Conservation (phyloP, 371 early-diverging fungal species). For the Zancudomyces culisetae region DNA sequence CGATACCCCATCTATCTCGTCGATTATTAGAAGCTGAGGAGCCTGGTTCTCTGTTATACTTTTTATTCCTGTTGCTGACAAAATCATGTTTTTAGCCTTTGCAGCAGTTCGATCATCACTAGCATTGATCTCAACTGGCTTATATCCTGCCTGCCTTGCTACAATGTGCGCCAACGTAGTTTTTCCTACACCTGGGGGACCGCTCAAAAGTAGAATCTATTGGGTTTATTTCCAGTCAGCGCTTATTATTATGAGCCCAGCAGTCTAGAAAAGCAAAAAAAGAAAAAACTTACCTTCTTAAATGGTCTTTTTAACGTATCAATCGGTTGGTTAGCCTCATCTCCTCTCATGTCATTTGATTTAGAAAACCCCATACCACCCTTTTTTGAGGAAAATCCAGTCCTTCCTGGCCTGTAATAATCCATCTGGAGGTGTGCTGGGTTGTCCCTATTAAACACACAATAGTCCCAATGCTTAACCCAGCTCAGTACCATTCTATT, state of each 20-base stretch:
- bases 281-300: conserved; percentile 27
- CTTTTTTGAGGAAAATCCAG: no score
- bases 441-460: conserved; percentile 54
- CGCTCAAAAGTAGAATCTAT: conserved; percentile 64
- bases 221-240: neutral
- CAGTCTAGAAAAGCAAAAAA: neutral
- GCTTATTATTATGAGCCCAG: neutral
- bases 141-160: conserved; percentile 81
- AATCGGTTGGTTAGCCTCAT: no score
- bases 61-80: conserved; percentile 55
- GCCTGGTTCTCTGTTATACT: conserved; percentile 37
- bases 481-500: conserved; percentile 75
- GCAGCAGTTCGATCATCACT: conserved; percentile 89
- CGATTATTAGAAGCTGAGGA: conserved; percentile 78
- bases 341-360: neutral
- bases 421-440: no score
- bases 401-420: no score
- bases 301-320: conserved; percentile 44
- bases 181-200: conserved; percentile 97
- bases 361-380: neutral
- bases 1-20: conserved; percentile 92
- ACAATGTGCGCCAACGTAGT: conserved; percentile 93
- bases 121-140: conserved; percentile 92
- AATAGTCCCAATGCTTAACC: conserved; percentile 92
- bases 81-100: conserved; percentile 45